A percentile compares a stretch with the other conserved stretches of the same genome.
Evolutionary conservation across 1,139 yeast species (phyloP).

Genomic region (Taphrina populina): DNA sequence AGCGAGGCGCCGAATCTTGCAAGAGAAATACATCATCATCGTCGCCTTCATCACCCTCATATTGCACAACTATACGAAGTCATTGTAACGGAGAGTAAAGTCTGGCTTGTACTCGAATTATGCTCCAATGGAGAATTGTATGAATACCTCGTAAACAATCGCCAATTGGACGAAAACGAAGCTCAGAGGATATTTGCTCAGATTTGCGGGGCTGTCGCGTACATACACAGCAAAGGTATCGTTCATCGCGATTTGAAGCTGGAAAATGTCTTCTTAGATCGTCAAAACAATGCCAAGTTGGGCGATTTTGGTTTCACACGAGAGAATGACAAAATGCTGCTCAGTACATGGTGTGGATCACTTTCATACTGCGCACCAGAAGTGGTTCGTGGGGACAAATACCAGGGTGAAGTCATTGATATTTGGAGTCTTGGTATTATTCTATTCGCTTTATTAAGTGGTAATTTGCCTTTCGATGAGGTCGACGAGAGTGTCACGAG

Average conservation of each 20-base stretch:
- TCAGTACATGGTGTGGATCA: slow-evolving; percentile 91
- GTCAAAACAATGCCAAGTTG: slow-evolving; percentile 65
- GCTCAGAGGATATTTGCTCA: slow-evolving; percentile 69
- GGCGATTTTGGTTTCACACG: slow-evolving; percentile 95
- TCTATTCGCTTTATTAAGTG: slow-evolving; percentile 82
- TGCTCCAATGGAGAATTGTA: slow-evolving; percentile 87
- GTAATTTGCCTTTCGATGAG: slow-evolving; percentile 90
- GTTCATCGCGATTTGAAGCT: slow-evolving; percentile 87
- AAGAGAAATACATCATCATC: slow-evolving; percentile 84
- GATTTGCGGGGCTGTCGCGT: slow-evolving; percentile 75
- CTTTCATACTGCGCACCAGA: slow-evolving; percentile 98
- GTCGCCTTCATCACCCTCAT: slow-evolving; percentile 78
- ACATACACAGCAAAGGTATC: slow-evolving; percentile 77
- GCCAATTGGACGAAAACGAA: slow-evolving; percentile 57
- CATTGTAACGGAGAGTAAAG: slow-evolving; percentile 70
- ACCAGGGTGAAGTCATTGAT: slow-evolving; percentile 74
- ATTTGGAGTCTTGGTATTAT: slow-evolving; percentile 93
- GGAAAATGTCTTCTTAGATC: slow-evolving; percentile 79
- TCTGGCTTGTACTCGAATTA: slow-evolving; percentile 88
- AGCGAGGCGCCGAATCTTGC: slow-evolving; percentile 79
- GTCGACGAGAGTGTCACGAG: slow-evolving; percentile 65
- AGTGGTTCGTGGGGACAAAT: slow-evolving; percentile 62
- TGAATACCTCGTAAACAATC: slow-evolving; percentile 59
- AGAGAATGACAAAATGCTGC: slow-evolving; percentile 60
- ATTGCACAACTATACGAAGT: slow-evolving; percentile 84